Conservation (phyloP, 2,329 filamentous ascomycete species). For the Aspergillus sp. region DNA sequence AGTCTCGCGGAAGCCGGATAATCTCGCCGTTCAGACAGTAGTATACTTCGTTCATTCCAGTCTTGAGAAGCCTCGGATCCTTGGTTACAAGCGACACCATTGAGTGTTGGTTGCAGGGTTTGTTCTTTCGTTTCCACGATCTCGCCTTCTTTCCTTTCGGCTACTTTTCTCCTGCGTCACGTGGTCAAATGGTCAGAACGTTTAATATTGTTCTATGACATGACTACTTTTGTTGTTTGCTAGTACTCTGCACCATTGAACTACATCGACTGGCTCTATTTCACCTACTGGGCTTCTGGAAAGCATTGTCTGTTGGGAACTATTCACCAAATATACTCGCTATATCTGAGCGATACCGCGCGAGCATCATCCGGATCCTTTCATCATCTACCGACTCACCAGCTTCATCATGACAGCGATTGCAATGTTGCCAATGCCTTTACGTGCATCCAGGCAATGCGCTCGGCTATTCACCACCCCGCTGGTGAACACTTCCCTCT, state of each 20-base stretch:
- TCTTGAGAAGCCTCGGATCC: background rate
- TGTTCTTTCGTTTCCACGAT: background rate
- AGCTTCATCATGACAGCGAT: slow-evolving; percentile 18
- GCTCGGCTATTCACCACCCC: slow-evolving; percentile 1
- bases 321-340: background rate
- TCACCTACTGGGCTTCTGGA: background rate
- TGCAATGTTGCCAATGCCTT: slow-evolving; percentile 10
- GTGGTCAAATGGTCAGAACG: background rate
- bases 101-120: background rate
- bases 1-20: slow-evolving; percentile 6
- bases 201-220: background rate
- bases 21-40: slow-evolving; percentile 2
- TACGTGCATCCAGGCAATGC: slow-evolving; percentile 16
- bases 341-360: background rate
- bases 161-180: background rate
- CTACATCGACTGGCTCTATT: background rate
- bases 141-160: background rate
- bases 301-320: background rate
- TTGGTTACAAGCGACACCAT: background rate
- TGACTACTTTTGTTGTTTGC: background rate
- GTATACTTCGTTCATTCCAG: background rate
- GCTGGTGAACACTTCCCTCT: background rate
- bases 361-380: background rate
- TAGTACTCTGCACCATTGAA: background rate
- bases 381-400: background rate